Conservation (phyloP, 345 rosid species). For the Psidium guajava region DNA sequence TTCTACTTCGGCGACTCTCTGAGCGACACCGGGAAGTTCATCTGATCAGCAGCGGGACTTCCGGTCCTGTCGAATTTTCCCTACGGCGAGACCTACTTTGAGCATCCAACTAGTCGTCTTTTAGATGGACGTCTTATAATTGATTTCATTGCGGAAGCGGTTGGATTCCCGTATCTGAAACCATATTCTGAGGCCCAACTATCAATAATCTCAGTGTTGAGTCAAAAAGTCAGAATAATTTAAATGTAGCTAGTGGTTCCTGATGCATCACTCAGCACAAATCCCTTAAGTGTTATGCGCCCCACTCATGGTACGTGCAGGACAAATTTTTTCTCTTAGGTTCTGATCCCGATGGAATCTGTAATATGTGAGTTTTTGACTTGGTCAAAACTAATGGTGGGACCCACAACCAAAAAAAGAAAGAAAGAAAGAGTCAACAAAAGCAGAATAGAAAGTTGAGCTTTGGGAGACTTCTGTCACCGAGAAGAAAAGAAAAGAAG, state of each 20-base stretch:
- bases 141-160: conserved; percentile 62
- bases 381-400: too few species aligned
- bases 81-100: conserved; percentile 48
- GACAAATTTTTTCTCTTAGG: conserved; percentile 12
- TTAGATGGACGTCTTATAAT: conserved; percentile 62
- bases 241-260: conserved; percentile 27
- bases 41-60: conserved; percentile 35
- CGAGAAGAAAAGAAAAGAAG: too few species aligned
- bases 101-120: conserved; percentile 48
- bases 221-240: conserved; percentile 23
- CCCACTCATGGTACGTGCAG: conserved; percentile 21
- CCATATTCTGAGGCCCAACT: conserved; percentile 40
- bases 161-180: too few species aligned
- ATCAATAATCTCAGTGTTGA: conserved; percentile 17
- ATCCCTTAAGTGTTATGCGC: conserved; percentile 16
- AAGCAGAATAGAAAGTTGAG: too few species aligned
- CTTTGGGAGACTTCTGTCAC: too few species aligned
- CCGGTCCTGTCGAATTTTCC: conserved; percentile 43
- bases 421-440: too few species aligned
- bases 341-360: conserved; percentile 38
- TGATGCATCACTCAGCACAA: conserved; percentile 18
- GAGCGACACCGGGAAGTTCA: conserved; percentile 58
- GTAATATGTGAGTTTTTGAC: too few species aligned
- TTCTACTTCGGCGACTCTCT: conserved; percentile 77
- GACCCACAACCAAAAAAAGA: too few species aligned